A percentile compares a stretch with the other conserved stretches of the same genome.
Conservation (phyloP, 805 yeast species). For the Ogataea kodamae region DNA sequence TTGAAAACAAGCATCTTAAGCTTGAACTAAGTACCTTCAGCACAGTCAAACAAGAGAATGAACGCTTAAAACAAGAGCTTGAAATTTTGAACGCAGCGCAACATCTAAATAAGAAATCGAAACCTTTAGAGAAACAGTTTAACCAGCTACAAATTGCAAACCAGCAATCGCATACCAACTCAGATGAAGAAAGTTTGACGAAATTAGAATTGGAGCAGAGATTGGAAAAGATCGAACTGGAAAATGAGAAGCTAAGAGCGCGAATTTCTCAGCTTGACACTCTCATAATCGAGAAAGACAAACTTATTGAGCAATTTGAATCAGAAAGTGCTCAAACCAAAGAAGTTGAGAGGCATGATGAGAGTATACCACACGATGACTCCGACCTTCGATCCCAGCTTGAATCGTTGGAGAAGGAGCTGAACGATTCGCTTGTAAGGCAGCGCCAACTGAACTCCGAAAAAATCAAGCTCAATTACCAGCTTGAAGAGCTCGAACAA, state of each 20-base stretch:
- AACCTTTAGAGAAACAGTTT: too few species aligned
- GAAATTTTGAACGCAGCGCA: too few species aligned
- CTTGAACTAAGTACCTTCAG: too few species aligned
- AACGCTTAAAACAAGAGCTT: too few species aligned
- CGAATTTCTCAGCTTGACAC: not conserved
- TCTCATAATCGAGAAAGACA: not conserved
- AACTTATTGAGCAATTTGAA: too few species aligned
- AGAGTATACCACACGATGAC: not conserved
- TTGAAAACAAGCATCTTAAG: not conserved
- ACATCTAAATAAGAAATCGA: too few species aligned
- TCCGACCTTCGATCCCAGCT: constrained; percentile 5
- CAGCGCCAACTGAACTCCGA: constrained; percentile 19
- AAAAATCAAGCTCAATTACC: constrained; percentile 30
- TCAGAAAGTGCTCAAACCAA: too few species aligned
- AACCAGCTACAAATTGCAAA: too few species aligned
- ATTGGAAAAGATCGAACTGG: constrained; percentile 1
- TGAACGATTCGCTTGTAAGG: constrained; percentile 14
- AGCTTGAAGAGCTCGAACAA: constrained; percentile 36
- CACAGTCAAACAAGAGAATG: too few species aligned
- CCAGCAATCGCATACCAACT: too few species aligned
- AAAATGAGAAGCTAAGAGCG: not conserved
- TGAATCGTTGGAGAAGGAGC: constrained; percentile 5
- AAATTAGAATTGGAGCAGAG: constrained; percentile 1
- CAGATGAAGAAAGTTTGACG: too few species aligned
- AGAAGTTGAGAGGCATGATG: constrained; percentile 1